These are phyloP conservation scores for Populus hybrid DNA, from an alignment of 441 rosid species.

Conservation along the genomic window DNA sequence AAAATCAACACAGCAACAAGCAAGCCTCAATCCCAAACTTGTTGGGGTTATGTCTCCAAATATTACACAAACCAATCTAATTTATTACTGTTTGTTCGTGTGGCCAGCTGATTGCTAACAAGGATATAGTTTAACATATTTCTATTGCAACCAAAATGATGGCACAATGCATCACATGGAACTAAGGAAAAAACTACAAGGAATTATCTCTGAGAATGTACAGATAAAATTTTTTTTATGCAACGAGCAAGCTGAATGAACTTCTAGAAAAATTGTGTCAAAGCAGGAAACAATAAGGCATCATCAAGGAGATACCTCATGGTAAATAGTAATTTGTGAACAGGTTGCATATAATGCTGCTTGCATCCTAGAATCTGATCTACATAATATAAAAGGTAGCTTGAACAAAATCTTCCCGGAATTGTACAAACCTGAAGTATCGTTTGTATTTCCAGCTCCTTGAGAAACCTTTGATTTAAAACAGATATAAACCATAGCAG, in stretches of 20 bases:
- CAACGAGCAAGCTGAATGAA: not conserved
- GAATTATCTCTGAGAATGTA: not conserved
- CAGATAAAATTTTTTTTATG: not conserved
- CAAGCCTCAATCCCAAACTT: not conserved
- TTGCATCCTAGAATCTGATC: conserved; percentile 48
- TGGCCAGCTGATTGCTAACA: not conserved
- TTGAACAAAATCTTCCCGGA: not conserved
- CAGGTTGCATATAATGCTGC: not conserved
- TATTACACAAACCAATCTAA: not conserved
- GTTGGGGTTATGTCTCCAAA: not conserved
- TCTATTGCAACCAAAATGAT: not conserved
- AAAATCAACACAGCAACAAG: not conserved
- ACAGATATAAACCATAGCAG: conserved; percentile 44
- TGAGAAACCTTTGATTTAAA: conserved; percentile 43
- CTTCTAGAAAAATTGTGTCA: not conserved
- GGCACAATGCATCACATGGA: not conserved
- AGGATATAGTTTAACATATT: not conserved
- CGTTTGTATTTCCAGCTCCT: conserved; percentile 30
- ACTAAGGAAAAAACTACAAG: not conserved
- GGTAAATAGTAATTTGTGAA: not conserved
- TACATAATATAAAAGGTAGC: not conserved
- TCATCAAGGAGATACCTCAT: not conserved
- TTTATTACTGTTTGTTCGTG: not conserved
- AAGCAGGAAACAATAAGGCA: not conserved
- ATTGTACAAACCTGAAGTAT: conserved; percentile 48